phyloP scores from a whole-genome alignment of 306 rosid genomes.

The Prunus mira region DNA sequence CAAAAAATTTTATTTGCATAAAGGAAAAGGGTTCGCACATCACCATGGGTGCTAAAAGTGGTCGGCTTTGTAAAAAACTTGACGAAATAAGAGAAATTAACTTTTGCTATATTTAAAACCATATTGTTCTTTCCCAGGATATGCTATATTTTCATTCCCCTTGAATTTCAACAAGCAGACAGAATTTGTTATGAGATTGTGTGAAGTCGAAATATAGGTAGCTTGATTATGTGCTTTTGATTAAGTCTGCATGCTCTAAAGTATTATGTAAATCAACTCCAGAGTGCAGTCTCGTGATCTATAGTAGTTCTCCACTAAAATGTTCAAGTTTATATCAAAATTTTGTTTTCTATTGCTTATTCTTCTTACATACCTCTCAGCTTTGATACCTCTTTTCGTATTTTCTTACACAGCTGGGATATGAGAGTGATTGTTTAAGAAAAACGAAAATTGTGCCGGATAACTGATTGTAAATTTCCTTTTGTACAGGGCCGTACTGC shows the following conservation, averaged over 20 bases:
- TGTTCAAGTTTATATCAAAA: not conserved
- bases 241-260: not conserved
- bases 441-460: not conserved
- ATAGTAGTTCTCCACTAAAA: not conserved
- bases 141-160: not conserved
- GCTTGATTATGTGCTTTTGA: no score
- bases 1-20: no score
- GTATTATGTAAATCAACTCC: no score
- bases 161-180: not conserved
- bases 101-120: no score
- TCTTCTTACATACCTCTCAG: not conserved
- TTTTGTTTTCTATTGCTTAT: not conserved
- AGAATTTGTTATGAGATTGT: not conserved
- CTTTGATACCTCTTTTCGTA: not conserved
- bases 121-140: no score
- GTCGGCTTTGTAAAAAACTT: no score
- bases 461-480: not conserved
- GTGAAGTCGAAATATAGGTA: not conserved
- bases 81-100: no score
- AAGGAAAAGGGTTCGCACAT: no score
- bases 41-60: no score
- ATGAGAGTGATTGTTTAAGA: no score
- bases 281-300: not conserved
- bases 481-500: constrained; percentile 14
- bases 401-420: no score